Base-by-base conservation (phyloP, 225 moss, liverwort and hornwort species). In the Neckera pumila region DNA sequence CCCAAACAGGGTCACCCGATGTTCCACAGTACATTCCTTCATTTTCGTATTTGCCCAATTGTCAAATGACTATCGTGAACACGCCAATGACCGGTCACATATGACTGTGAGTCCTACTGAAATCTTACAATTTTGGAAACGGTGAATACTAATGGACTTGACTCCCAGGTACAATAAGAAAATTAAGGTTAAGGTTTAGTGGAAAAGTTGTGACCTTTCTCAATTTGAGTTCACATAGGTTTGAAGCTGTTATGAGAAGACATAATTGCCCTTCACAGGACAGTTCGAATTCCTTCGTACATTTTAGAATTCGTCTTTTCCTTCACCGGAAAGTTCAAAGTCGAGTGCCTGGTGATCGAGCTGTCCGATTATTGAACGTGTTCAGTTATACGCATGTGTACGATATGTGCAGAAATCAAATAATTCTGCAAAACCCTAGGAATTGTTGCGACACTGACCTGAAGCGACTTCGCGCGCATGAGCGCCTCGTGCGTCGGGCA, bases 391-490 rank as follows among this genome's bases (percentile, higher is more conserved):
- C 30, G 47, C 74, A 76, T 76, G 51, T 12, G 17, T 56, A n/a
- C 25, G 78, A 56, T 56, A 28, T 7, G 40, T 17, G 42, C 42
- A 80, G 30, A 42, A 30, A 59, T 30, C 33, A 62, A 30, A 81
- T 43, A 14, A 34, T 63, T 69, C n/a, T 36, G 65, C 69, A 67
- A 69, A 84, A 57, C 25, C 25, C 18, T 17, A 60, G 26, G 12
- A 17, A 45, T 45, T 4, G n/a, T 85, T 74, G 61, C 17, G 60
- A 45, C 47, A 61, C 76, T 85, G 49, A 85, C 92, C 87, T 97
- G 97, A 58, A 97, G 60, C 2, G 97, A 90, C 87, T 97, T 97
- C 56, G 95, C 97, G 76, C 97, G 91, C 90, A 94, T 83, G 36
- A 90, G 89, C 78, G 90, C 72, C 64, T 89, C 90, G 36, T 85